Percentiles rank a stretch among this genome's conserved stretches.
Evolutionary conservation across 139 green algal species (phyloP).

Genomic region (Tetradesmus lagerheimii): DNA sequence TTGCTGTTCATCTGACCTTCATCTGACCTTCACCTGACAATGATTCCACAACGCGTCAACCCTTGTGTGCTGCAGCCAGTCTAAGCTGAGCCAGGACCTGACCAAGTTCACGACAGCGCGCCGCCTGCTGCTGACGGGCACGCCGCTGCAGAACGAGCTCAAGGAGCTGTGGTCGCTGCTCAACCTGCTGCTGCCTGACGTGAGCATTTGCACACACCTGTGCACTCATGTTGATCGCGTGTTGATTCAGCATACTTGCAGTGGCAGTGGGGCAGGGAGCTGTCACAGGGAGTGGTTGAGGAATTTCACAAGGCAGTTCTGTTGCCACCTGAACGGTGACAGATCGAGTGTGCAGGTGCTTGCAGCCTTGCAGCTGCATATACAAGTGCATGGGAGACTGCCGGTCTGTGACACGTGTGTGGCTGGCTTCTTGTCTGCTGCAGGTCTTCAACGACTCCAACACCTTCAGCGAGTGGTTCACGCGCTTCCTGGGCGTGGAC

Average conservation of each 20-base stretch:
- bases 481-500: constrained; percentile 62
- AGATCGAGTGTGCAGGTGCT: too few species aligned
- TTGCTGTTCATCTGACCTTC: too few species aligned
- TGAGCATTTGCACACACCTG: constrained; percentile 13
- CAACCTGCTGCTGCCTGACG: constrained; percentile 93
- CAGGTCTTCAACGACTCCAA: constrained; percentile 97
- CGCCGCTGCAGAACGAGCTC: constrained; percentile 95
- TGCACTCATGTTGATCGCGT: neutral
- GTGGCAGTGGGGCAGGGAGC: neutral
- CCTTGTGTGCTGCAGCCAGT: constrained; percentile 31
- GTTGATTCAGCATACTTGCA: neutral
- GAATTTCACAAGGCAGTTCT: too few species aligned
- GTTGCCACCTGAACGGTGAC: too few species aligned
- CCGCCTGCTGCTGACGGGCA: constrained; percentile 83
- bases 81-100: constrained; percentile 72
- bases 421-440: neutral
- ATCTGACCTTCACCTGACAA: too few species aligned
- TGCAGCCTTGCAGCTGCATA: too few species aligned
- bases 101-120: constrained; percentile 78
- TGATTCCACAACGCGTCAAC: too few species aligned
- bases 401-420: too few species aligned
- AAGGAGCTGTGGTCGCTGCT: constrained; percentile 95
- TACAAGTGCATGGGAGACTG: too few species aligned
- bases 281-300: neutral
- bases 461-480: constrained; percentile 94